Conservation (phyloP, 257 asterid species). For the Rhazya stricta region DNA sequence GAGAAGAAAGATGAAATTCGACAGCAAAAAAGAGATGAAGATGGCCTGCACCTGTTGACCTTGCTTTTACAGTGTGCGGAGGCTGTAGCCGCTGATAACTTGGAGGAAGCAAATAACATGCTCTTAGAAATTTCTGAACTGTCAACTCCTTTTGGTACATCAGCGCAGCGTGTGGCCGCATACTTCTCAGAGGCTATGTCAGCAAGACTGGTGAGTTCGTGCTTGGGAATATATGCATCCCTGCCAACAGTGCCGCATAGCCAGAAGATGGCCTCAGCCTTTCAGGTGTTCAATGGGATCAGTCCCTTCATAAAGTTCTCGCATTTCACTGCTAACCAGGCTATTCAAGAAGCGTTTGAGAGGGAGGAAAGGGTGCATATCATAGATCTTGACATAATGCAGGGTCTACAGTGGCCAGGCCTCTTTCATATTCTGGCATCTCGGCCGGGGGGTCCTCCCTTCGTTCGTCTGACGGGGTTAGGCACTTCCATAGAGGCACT, state of each 20-base stretch:
- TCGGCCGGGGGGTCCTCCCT: conserved; percentile 90
- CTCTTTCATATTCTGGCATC: conserved; percentile 86
- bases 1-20: conserved; percentile 49
- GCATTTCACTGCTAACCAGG: conserved; percentile 95
- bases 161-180: conserved; percentile 98
- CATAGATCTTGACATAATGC: conserved; percentile 93
- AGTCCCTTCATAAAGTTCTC: conserved; percentile 93
- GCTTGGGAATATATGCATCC: conserved; percentile 76
- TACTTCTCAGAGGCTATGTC: conserved; percentile 99
- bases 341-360: conserved; percentile 93
- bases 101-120: conserved; percentile 77
- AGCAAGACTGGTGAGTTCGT: conserved; percentile 73
- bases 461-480: conserved; percentile 77
- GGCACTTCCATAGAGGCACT: conserved; percentile 87
- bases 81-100: conserved; percentile 70
- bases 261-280: conserved; percentile 83
- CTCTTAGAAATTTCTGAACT: conserved; percentile 79
- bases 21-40: conserved; percentile 69
- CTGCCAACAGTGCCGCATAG: conserved; percentile 59
- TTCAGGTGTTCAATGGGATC: conserved; percentile 87
- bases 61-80: conserved; percentile 84
- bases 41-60: conserved; percentile 80
- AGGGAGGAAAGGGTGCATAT: conserved; percentile 93
- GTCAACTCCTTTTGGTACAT: conserved; percentile 90
- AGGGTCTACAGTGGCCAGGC: conserved; percentile 98